phyloP scores from a whole-genome alignment of 371 early-diverging fungal species.

The Mortierella sp. region DNA sequence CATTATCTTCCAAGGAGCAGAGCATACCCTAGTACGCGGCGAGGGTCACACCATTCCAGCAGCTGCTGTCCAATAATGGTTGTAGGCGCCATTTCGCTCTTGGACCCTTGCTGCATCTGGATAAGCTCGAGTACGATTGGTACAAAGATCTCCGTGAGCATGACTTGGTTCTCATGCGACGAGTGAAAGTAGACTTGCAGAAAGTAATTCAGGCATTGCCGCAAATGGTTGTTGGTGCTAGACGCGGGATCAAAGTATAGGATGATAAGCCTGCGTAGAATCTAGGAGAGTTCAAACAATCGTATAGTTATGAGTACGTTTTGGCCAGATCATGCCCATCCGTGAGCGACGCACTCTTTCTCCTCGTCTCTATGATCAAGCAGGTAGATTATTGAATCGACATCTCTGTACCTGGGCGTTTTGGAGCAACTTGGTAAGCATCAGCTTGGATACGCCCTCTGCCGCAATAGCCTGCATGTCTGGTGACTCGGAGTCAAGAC shows the following conservation, averaged over 20 bases:
- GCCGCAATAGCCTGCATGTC: slow-evolving; percentile 67
- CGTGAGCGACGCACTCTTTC: too few species aligned
- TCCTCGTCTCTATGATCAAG: not conserved
- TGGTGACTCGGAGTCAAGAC: slow-evolving; percentile 60
- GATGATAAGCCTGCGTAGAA: slow-evolving; percentile 73
- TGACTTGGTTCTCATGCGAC: slow-evolving; percentile 70
- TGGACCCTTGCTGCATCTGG: slow-evolving; percentile 27
- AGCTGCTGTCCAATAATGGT: slow-evolving; percentile 40
- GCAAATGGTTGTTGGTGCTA: slow-evolving; percentile 67
- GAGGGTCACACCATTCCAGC: slow-evolving; percentile 49
- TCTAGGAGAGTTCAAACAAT: slow-evolving; percentile 49
- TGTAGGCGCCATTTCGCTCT: slow-evolving; percentile 33
- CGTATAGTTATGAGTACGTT: too few species aligned
- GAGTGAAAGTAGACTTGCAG: slow-evolving; percentile 86
- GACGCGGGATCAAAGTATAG: slow-evolving; percentile 84
- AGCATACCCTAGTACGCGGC: slow-evolving; percentile 39
- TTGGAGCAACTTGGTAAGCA: slow-evolving; percentile 64
- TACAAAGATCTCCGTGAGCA: slow-evolving; percentile 27
- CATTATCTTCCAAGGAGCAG: not conserved
- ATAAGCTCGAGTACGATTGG: slow-evolving; percentile 37
- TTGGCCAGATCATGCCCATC: too few species aligned
- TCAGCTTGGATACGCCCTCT: slow-evolving; percentile 73
- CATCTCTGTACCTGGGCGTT: slow-evolving; percentile 61
- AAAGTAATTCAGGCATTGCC: slow-evolving; percentile 88
- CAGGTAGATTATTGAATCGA: not conserved